Percentiles rank a stretch among this genome's conserved stretches.
Evolutionary conservation across 1,139 yeast genomes (phyloP).

Genomic region (Suhomyces panamericanus): DNA sequence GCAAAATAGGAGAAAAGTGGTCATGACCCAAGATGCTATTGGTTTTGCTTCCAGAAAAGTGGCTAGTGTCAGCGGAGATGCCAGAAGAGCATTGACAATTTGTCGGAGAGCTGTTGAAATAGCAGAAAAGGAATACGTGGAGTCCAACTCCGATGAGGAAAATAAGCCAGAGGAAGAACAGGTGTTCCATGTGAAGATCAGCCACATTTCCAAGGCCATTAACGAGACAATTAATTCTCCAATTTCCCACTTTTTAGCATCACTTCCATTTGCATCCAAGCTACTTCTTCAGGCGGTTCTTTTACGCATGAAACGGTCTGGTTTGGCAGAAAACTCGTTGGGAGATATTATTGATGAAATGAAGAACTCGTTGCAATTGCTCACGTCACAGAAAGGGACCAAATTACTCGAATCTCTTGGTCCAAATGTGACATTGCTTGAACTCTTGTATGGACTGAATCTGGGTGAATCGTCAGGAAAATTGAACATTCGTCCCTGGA

Average conservation of each 20-base stretch:
- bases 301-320: slow-evolving; percentile 64
- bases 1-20: slow-evolving; percentile 37
- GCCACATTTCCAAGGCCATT: slow-evolving; percentile 52
- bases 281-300: slow-evolving; percentile 68
- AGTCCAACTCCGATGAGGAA: slow-evolving; percentile 15
- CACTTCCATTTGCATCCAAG: slow-evolving; percentile 69
- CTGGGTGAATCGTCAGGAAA: slow-evolving; percentile 14
- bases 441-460: slow-evolving; percentile 33
- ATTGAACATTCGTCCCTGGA: slow-evolving; percentile 35
- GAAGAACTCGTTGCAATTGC: slow-evolving; percentile 38
- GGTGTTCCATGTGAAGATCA: slow-evolving; percentile 29
- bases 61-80: slow-evolving; percentile 97
- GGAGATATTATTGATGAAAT: slow-evolving; percentile 83
- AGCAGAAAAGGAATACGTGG: slow-evolving; percentile 61
- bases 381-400: slow-evolving; percentile 25
- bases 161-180: slow-evolving; percentile 31
- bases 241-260: slow-evolving; percentile 53
- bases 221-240: slow-evolving; percentile 81
- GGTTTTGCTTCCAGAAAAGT: slow-evolving; percentile 92
- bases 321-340: slow-evolving; percentile 66
- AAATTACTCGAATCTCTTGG: slow-evolving; percentile 19
- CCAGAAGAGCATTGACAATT: slow-evolving; percentile 85
- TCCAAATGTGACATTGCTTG: slow-evolving; percentile 19
- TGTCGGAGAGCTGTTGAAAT: slow-evolving; percentile 89
- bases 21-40: slow-evolving; percentile 72